Base-by-base conservation (phyloP, 345 rosid species). In the Arabidopsis suecica region DNA sequence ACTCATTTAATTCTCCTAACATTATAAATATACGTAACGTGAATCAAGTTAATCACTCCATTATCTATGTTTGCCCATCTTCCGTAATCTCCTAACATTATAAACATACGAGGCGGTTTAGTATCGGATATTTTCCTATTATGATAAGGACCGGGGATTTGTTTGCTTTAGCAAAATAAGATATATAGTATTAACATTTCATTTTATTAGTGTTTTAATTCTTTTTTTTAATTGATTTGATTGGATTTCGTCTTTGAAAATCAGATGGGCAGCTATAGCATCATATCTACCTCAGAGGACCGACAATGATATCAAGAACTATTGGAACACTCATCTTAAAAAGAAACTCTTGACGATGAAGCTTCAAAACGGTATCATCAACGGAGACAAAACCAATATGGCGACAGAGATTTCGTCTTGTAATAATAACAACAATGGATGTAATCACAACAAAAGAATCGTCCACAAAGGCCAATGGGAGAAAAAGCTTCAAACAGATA, bases 241-340 rank as follows among this genome's bases (percentile, higher is more conserved):
- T 45, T 53, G 76, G 44, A 10, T 65, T 28, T 65, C 2, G 22
- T 61, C 40, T 61, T 20, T 68, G 38, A 51, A 48, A 61, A 61
- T 63, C 11, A 94, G 98, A 83, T 94, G 98, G 98, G 98, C 98
- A 51, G 97, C 99, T 48, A 95, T 95, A 80, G 99, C 99, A 44
- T 92, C 99, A 3, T 92, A 95, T 58, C 97, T 95, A 81, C 97
- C 99, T 25, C 95, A 94, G 72, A 87, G 97, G 72, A 94, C 98
- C 33, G 98, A 94, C 58, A 94, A 94, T 42, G 98, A 94, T 72
- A 89, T 95, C 65, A 92, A 95, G 72, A 92, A 95, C 71, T 92
- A 86, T 38, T 95, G 99, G 98, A 91, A 94, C 82, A 91, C 97
- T 63, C 93, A 91, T 69, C 67, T 94, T 68, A 94, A 88, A 80